These are phyloP conservation scores for Plasmodium fragile DNA, from an alignment of 169 alveolate genomes.

Conservation along the genomic window DNA sequence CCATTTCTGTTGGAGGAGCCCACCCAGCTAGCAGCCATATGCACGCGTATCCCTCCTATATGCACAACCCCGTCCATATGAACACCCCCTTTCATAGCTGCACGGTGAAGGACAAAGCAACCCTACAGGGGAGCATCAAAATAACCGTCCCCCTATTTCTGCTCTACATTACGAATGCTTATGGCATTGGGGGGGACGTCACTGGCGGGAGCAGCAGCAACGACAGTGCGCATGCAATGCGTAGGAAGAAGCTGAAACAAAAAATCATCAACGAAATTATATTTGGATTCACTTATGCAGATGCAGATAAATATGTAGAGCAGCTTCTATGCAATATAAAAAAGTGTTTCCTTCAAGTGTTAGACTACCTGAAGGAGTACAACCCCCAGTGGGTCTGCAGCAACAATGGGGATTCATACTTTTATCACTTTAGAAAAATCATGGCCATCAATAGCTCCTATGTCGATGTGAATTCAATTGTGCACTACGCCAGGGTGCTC, in stretches of 20 bases:
- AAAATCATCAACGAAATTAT: slow-evolving; percentile 17
- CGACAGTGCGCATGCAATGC: background rate
- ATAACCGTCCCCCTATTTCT: background rate
- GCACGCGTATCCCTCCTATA: background rate
- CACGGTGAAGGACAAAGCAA: background rate
- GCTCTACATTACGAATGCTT: background rate
- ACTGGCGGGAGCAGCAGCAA: background rate
- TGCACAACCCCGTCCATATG: background rate
- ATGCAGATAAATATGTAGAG: slow-evolving; percentile 35
- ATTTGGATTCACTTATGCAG: slow-evolving; percentile 8
- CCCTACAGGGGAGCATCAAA: background rate
- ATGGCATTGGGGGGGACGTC: too few species aligned
- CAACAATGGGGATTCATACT: slow-evolving; percentile 11
- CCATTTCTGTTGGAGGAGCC: background rate
- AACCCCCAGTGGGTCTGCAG: slow-evolving; percentile 10
- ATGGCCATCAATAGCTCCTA: slow-evolving; percentile 29
- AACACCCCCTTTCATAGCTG: background rate
- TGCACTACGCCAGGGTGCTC: background rate
- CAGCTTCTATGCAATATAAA: slow-evolving; percentile 39
- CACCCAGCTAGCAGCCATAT: background rate
- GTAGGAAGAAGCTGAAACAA: background rate
- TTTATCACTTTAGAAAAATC: slow-evolving; percentile 39
- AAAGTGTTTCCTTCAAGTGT: slow-evolving; percentile 21
- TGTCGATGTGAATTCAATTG: slow-evolving; percentile 17
- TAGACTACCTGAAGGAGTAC: slow-evolving; percentile 21